Evolutionary conservation across 106 monocot genomes (phyloP).

Genomic region (Xerophyta viscosa): DNA sequence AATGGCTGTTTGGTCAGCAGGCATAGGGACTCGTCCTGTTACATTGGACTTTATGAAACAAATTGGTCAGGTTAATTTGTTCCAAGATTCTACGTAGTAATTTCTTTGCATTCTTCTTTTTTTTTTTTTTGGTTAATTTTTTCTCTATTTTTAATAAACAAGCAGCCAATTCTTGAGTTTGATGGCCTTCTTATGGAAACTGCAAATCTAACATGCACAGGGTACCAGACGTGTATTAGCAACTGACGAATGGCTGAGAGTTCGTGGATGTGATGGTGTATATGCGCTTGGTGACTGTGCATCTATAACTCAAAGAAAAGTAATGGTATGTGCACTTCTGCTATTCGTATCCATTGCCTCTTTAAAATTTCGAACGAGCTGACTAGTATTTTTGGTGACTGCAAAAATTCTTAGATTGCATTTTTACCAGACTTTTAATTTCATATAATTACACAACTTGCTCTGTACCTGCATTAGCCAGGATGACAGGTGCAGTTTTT

Average conservation of each 20-base stretch:
- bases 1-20: constrained; percentile 81
- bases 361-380: too few species aligned
- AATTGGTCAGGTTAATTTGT: constrained; percentile 46
- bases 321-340: constrained; percentile 60
- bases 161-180: background rate
- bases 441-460: too few species aligned
- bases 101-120: too few species aligned
- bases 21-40: constrained; percentile 53
- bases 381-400: too few species aligned
- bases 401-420: too few species aligned
- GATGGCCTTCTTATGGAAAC: background rate
- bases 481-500: too few species aligned
- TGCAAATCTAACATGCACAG: constrained; percentile 18
- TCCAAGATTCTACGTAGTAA: too few species aligned
- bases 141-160: background rate
- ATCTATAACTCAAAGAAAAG: constrained; percentile 54
- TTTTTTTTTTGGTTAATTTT: background rate
- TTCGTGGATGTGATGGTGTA: constrained; percentile 43
- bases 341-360: too few species aligned
- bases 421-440: too few species aligned
- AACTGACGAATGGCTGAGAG: constrained; percentile 74
- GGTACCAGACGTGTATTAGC: constrained; percentile 53
- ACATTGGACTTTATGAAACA: constrained; percentile 57
- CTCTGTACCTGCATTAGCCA: too few species aligned
- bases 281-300: constrained; percentile 74